Evolutionary conservation across 441 rosid species (phyloP), one percentile per base, ranked within the genome.

Genomic region (Pelargonium australe): DNA sequence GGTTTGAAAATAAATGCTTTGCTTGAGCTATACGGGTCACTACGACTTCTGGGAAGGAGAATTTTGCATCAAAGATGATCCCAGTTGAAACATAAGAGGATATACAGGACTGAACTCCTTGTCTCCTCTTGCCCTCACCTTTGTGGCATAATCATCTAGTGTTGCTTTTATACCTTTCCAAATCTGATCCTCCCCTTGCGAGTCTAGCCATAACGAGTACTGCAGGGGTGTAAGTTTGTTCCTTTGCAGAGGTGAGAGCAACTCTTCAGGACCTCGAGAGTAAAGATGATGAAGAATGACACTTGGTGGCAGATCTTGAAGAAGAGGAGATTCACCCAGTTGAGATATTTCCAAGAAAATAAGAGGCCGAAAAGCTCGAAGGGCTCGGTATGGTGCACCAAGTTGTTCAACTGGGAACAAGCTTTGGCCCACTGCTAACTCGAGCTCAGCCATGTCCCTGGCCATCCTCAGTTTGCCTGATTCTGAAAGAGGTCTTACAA

Each of bases 391-490:
- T 0, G 99, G 99, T 51, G 93, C 82, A 66, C 99, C 96, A 3
- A 95, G 96, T 72, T 92, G 98, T 81, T 95, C 98, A 16, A 92
- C 97, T 1, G 97, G 95, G 77, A 89, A 92, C 77, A 95, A 66
- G 78, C 88, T 90, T 79, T 95, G 98, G 70, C 99, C 94, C 44
- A 95, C 97, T 2, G 96, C 85, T 70, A 95, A 81, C 85, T 95
- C 99, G 64, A 95, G 83, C 85, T 95, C 99, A 7, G 99, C 99
- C 99, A 95, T 95, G 83, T 95, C 99, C 75, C 87, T 84, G 31
- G 98, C 97, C 95, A 95, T 86, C 69, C 98, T 86, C 77, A 95
- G 86, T 80, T 87, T 95, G 72, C 99, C 99, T 57, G 97, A 90
- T 82, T 92, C 99, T 7, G 99, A 92, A 8, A 95, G 90, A 10